These are phyloP conservation scores for Podaxis rugospora DNA, from an alignment of 768 basidiomycete genomes.

Conservation along the genomic window DNA sequence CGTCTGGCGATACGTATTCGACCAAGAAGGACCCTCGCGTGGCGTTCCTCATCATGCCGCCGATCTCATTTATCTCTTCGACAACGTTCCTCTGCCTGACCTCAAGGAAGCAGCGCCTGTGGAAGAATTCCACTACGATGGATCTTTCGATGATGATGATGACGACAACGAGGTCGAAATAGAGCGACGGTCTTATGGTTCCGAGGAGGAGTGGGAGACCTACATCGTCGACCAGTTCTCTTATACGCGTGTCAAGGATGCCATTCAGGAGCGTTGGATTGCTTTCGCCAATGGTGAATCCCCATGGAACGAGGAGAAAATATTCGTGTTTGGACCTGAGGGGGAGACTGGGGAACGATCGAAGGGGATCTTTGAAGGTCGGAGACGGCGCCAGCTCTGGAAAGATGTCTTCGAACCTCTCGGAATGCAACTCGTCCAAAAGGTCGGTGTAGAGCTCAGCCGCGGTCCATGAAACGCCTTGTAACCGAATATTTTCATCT, in stretches of 20 bases:
- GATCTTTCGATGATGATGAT: conserved; percentile 25
- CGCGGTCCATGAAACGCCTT: conserved; percentile 12
- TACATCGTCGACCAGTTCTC: conserved; percentile 63
- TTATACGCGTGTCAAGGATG: conserved; percentile 62
- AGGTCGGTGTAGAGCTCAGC: conserved; percentile 69
- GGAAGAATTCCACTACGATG: conserved; percentile 24
- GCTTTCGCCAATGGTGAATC: conserved; percentile 69
- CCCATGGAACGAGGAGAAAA: conserved; percentile 66
- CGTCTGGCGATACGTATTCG: conserved; percentile 82
- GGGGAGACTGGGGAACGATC: conserved; percentile 77
- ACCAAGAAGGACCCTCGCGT: conserved; percentile 69
- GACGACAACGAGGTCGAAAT: conserved; percentile 15
- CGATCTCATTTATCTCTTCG: conserved; percentile 76
- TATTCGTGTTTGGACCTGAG: conserved; percentile 80
- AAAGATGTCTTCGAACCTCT: conserved; percentile 63
- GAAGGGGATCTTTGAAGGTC: conserved; percentile 57
- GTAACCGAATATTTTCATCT: no score
- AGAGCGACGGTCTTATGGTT: not conserved
- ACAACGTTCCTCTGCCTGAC: conserved; percentile 59
- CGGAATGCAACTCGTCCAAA: conserved; percentile 63
- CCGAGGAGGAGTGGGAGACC: conserved; percentile 43
- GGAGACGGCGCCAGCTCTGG: conserved; percentile 60
- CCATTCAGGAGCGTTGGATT: conserved; percentile 73
- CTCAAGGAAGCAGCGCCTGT: conserved; percentile 16
- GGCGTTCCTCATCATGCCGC: conserved; percentile 66